Base-by-base conservation (phyloP, 352 stramenopile species). In the Pythium phragmiticola region DNA sequence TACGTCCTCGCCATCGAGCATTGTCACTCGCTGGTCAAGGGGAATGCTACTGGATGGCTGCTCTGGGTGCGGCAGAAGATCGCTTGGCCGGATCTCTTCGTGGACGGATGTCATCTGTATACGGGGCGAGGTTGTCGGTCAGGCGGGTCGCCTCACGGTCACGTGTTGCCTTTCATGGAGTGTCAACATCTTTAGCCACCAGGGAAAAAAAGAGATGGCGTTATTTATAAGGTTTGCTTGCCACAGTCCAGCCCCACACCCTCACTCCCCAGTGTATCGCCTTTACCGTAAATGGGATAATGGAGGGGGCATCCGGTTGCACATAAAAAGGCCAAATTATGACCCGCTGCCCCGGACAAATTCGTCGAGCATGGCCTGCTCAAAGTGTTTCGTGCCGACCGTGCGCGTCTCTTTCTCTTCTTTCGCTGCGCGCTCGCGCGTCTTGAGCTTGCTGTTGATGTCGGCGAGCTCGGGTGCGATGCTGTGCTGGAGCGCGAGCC, bases 321-420 rank as follows among this genome's bases (percentile, higher is more conserved):
- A 59, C 52, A 59, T 59, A 49, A 49, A 47, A 33, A 12, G 37
- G 37, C 9, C 52, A 53, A 6, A 57, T 30, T 21, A 36, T n/a
- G 49, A 30, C 17, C 19, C 21, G 65, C 54, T 23, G 63, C 54
- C 23, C 23, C 41, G 16, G 16, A 39, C 61, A n/a, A 89, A 63
- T 47, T 86, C 74, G 4, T 87, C 57, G 7, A 87, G 33, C 47
- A 87, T 83, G 0, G 75, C 58, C 12, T 79, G 67, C 26, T 84
- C 76, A 55, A 88, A 90, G 11, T 68, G 65, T 30, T 72, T 69
- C 0, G 78, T 86, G 43, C 77, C 76, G 8, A 90, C 33, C 7
- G 71, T 75, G 19, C 53, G 46, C 19, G 57, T 59, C 3, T 62
- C 75, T 12, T 77, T 73, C 7, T 28, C 48, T 37, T 87, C 73